These are phyloP conservation scores for Cantharellus anzutake DNA, from an alignment of 768 basidiomycete genomes.

Conservation along the genomic window DNA sequence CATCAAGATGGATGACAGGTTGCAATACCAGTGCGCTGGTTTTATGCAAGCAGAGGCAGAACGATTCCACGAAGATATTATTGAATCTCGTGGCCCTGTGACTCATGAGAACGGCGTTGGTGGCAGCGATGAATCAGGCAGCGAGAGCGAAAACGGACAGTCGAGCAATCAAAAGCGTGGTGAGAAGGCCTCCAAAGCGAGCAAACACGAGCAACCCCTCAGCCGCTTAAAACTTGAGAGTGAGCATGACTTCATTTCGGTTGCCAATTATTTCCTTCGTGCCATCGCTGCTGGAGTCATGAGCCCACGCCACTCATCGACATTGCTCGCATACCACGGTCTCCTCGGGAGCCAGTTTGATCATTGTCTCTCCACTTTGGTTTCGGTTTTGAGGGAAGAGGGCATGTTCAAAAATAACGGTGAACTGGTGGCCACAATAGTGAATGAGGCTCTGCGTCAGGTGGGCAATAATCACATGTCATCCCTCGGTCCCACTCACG, in stretches of 20 bases:
- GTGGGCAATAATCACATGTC: slow-evolving; percentile 22
- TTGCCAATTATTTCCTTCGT: slow-evolving; percentile 64
- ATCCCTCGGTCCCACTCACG: background rate
- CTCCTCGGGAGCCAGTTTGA: slow-evolving; percentile 71
- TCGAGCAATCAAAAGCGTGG: slow-evolving; percentile 8
- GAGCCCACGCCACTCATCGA: slow-evolving; percentile 54
- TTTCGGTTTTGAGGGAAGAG: slow-evolving; percentile 73
- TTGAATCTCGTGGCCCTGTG: slow-evolving; percentile 5
- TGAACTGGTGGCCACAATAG: slow-evolving; percentile 43
- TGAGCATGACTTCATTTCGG: slow-evolving; percentile 65
- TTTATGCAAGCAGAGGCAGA: slow-evolving; percentile 85
- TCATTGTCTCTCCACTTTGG: slow-evolving; percentile 56
- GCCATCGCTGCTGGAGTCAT: slow-evolving; percentile 69
- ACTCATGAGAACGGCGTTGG: slow-evolving; percentile 12
- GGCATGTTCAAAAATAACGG: slow-evolving; percentile 58
- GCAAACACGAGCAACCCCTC: slow-evolving; percentile 6
- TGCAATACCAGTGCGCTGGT: slow-evolving; percentile 75
- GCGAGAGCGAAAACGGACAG: slow-evolving; percentile 18
- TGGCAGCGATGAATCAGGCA: slow-evolving; percentile 11
- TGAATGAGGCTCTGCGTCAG: slow-evolving; percentile 54
- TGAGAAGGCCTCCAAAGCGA: slow-evolving; percentile 14
- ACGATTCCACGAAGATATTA: slow-evolving; percentile 50
- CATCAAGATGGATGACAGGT: slow-evolving; percentile 56
- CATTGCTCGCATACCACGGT: slow-evolving; percentile 69
- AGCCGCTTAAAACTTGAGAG: slow-evolving; percentile 41